Evolutionary conservation across 345 rosid genomes (phyloP).

Genomic region (Eucalyptus sp.): DNA sequence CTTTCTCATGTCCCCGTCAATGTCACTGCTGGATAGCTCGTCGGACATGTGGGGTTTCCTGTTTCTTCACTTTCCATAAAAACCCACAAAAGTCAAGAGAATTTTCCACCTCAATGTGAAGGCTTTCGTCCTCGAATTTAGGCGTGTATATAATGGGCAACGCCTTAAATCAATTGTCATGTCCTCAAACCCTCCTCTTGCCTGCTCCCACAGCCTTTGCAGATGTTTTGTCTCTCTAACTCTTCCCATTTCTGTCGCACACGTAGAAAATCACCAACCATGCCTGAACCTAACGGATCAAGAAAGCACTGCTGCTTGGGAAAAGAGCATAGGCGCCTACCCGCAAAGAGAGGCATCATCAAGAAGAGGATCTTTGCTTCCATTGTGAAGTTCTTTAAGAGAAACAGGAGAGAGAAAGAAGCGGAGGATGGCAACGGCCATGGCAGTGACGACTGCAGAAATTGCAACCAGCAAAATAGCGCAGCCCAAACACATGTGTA

Average conservation of each 20-base stretch:
- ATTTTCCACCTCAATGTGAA: not conserved
- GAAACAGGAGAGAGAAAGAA: not conserved
- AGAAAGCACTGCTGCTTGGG: not conserved
- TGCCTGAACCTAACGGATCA: not conserved
- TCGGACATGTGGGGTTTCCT: not conserved
- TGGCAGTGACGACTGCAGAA: not conserved
- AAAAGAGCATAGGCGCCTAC: not conserved
- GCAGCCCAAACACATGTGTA: not conserved
- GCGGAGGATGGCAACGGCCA: not conserved
- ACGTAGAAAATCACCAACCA: not conserved
- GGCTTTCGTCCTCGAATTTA: not conserved
- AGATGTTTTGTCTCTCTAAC: not conserved
- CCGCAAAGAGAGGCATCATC: not conserved
- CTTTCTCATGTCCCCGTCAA: not conserved
- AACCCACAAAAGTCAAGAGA: not conserved
- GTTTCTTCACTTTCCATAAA: not conserved
- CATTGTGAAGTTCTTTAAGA: not conserved
- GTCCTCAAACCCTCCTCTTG: not conserved
- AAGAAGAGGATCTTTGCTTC: not conserved
- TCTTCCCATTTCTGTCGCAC: not conserved
- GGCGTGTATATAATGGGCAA: not conserved
- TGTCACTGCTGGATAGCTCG: not conserved
- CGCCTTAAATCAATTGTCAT: not conserved
- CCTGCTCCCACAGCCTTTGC: not conserved
- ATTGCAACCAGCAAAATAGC: not conserved